Base-by-base conservation (phyloP, 139 green algal genomes). In the Bryopsis sp. region DNA sequence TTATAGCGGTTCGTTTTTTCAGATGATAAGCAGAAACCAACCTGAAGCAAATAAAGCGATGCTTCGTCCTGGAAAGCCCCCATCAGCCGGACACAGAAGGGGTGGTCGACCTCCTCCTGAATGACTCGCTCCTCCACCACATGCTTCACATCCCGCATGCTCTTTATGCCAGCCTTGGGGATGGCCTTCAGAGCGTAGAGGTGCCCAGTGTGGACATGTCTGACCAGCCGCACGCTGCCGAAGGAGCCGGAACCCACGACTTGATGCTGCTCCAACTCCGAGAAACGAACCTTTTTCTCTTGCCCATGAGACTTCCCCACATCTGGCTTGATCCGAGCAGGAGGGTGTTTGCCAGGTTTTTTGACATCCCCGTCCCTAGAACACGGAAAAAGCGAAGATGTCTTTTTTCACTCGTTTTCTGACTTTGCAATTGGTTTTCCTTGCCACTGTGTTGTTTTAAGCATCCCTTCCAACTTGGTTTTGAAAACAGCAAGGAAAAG, bases 81-180 rank as follows among this genome's bases (percentile, higher is more conserved):
- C 47, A 77, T 76, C 38, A 92, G 65, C 29, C 77, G 71, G 57
- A 89, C 84, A 39, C 78, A 82, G 73, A 90, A 89, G 8, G 75
- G 78, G 72, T 88, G 77, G 22, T 35, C 64, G 0, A 73, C 67
- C 24, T n/a, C n/a, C n/a, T 26, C 43, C 65, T 82, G 76, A 61
- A 89, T 65, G 34, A 89, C 81, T 2, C 82, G 79, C 76, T 92
- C 86, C 57, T 89, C 89, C 48, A 88, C 67, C 1, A 89, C 76
- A 68, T 92, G 86, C 76, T 92, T 84, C 0, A 89, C 79, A 75
- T 89, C 82, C 76, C 90, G 90, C n/a, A 57, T 77, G 72, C 90
- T 80, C 31, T 76, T 68, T 28, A 90, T 84, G 2, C 83, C 80
- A 1, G 84, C 78, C 73, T 92, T 92, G 73, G 85, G 79, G 76